Evolutionary conservation across 257 asterid species (phyloP).

Genomic region (Fraxinus americana): DNA sequence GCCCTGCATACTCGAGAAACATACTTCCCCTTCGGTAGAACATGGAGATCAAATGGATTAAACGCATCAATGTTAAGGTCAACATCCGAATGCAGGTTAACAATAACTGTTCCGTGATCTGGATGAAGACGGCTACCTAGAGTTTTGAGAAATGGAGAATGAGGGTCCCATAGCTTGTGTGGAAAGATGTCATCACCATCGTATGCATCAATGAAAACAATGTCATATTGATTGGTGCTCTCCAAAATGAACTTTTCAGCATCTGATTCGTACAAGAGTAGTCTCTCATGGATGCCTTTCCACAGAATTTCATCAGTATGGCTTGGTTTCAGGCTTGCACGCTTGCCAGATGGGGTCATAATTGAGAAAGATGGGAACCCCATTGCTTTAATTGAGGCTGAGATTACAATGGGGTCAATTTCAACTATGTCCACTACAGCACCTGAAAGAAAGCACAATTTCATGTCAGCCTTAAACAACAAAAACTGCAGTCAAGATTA

Average conservation of each 20-base stretch:
- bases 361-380: constrained; percentile 84
- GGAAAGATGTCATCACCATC: constrained; percentile 88
- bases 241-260: constrained; percentile 74
- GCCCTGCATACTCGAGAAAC: constrained; percentile 50
- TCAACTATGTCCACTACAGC: constrained; percentile 73
- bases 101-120: constrained; percentile 76
- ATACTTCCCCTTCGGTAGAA: constrained; percentile 55
- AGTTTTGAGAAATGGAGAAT: constrained; percentile 61
- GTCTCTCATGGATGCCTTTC: constrained; percentile 83
- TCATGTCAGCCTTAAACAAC: constrained; percentile 8
- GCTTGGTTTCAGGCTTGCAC: constrained; percentile 40
- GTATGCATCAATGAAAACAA: constrained; percentile 80
- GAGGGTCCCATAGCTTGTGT: constrained; percentile 61
- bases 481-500: neutral
- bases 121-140: constrained; percentile 66
- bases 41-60: constrained; percentile 16
- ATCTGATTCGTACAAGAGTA: constrained; percentile 56
- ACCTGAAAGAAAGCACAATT: constrained; percentile 45
- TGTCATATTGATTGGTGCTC: constrained; percentile 55
- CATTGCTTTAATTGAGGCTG: constrained; percentile 84
- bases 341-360: constrained; percentile 51
- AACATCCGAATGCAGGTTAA: constrained; percentile 73
- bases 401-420: constrained; percentile 78
- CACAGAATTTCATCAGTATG: constrained; percentile 54
- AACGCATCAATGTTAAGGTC: constrained; percentile 35